Evolutionary conservation across 1,284 basidiomycete species (phyloP).

Genomic region (Apiotrichum sp.): DNA sequence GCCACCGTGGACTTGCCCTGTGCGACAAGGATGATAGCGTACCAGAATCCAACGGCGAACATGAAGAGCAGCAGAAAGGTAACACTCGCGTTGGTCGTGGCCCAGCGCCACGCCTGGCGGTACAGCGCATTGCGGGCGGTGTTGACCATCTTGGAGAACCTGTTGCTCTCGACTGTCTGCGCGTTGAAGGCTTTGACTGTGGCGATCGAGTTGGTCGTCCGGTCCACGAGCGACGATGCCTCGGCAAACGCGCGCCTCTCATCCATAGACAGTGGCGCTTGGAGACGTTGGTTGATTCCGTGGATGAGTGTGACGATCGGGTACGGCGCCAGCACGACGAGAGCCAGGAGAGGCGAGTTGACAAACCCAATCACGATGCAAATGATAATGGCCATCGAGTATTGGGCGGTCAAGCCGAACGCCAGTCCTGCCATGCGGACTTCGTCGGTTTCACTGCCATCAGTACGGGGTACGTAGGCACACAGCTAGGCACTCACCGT

Average conservation of each 20-base stretch:
- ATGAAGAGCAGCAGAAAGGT: conserved; percentile 81
- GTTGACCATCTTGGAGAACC: conserved; percentile 52
- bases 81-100: conserved; percentile 59
- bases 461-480: not conserved
- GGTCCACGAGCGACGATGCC: conserved; percentile 72
- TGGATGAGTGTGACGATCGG: conserved; percentile 74
- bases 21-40: conserved; percentile 77
- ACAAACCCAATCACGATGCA: conserved; percentile 75
- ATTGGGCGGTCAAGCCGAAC: conserved; percentile 70
- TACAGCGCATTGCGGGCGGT: conserved; percentile 52
- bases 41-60: conserved; percentile 98
- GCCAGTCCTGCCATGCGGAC: conserved; percentile 76
- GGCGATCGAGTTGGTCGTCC: conserved; percentile 68
- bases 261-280: conserved; percentile 57
- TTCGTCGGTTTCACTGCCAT: conserved; percentile 81
- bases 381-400: conserved; percentile 69
- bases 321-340: conserved; percentile 87
- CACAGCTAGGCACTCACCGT: conserved; percentile 53
- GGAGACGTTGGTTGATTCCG: conserved; percentile 61
- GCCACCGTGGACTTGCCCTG: conserved; percentile 63
- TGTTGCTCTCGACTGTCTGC: conserved; percentile 55
- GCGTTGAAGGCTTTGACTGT: conserved; percentile 98
- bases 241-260: conserved; percentile 65
- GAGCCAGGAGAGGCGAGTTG: conserved; percentile 73
- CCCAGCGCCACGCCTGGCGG: conserved; percentile 66